Percentiles rank a stretch among this genome's conserved stretches.
Evolutionary conservation across 2,329 filamentous ascomycete species (phyloP).

Genomic region (Colletotrichum australisinense): DNA sequence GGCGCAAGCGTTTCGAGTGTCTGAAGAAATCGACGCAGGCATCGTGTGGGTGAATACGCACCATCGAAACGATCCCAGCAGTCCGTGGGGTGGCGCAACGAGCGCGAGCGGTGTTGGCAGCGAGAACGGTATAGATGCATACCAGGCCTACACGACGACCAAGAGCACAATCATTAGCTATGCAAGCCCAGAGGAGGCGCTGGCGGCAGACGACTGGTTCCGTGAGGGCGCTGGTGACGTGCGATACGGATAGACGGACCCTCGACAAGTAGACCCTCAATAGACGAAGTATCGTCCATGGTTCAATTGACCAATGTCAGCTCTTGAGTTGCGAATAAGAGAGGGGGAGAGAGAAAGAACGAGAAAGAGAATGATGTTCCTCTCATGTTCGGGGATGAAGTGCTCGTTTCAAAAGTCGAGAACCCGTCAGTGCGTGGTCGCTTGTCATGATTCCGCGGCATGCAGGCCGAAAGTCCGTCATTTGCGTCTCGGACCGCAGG

Average conservation of each 20-base stretch:
- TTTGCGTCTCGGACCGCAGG: slow-evolving; percentile 4
- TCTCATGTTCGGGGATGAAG: slow-evolving; percentile 34
- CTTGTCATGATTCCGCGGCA: not conserved
- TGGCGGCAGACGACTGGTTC: slow-evolving; percentile 75
- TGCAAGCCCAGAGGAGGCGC: slow-evolving; percentile 63
- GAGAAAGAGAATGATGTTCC: not conserved
- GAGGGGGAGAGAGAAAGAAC: not conserved
- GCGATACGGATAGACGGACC: slow-evolving; percentile 64
- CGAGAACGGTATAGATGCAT: slow-evolving; percentile 77
- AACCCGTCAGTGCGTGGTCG: slow-evolving; percentile 15
- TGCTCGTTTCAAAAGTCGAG: slow-evolving; percentile 11
- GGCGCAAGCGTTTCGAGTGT: slow-evolving; percentile 78
- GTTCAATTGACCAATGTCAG: not conserved
- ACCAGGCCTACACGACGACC: slow-evolving; percentile 66
- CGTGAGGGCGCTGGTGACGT: slow-evolving; percentile 66
- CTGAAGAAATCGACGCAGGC: slow-evolving; percentile 76
- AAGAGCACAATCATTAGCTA: slow-evolving; percentile 80
- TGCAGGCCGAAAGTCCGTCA: not conserved
- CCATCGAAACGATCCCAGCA: slow-evolving; percentile 78
- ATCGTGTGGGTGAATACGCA: slow-evolving; percentile 70
- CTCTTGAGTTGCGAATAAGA: not conserved
- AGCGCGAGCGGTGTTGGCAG: slow-evolving; percentile 74
- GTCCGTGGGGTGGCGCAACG: slow-evolving; percentile 76
- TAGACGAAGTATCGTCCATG: not conserved
- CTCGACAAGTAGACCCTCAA: not conserved